A percentile compares a stretch with the other conserved stretches of the same genome.
Conservation (phyloP, 148 eudicot genomes). For the Nepenthes gracilis region DNA sequence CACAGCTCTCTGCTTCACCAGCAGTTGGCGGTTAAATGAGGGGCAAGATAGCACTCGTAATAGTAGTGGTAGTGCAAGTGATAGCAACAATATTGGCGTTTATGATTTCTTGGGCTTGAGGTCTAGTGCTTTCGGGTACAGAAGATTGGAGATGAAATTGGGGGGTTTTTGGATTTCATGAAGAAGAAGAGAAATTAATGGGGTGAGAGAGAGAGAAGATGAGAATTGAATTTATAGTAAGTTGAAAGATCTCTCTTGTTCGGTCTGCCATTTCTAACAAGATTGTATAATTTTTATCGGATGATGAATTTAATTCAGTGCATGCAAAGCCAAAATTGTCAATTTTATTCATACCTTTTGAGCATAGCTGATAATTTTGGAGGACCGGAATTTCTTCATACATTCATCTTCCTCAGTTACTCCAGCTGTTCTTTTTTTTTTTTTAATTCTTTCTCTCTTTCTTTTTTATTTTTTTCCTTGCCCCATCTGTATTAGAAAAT, state of each 20-base stretch:
- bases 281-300: too few relatives aligned
- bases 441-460: too few relatives aligned
- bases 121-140: conserved; percentile 7
- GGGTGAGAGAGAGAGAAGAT: neutral
- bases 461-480: too few relatives aligned
- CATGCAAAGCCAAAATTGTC: too few relatives aligned
- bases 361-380: too few relatives aligned
- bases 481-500: too few relatives aligned
- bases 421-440: too few relatives aligned
- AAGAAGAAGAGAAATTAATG: neutral
- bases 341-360: too few relatives aligned
- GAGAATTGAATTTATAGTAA: neutral
- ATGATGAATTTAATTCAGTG: too few relatives aligned
- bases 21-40: neutral
- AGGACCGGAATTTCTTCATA: too few relatives aligned
- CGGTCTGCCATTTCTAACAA: neutral
- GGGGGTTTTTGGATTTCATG: too few relatives aligned
- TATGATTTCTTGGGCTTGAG: conserved; percentile 8
- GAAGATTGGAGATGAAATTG: conserved; percentile 10
- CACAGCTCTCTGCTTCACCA: neutral
- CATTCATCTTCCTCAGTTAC: too few relatives aligned
- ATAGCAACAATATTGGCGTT: neutral
- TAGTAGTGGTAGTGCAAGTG: neutral
- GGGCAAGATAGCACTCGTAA: neutral
- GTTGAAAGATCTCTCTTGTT: neutral